These are phyloP conservation scores for Gaeumannomyces sp. DNA, from an alignment of 2,329 filamentous ascomycete genomes.

Conservation along the genomic window DNA sequence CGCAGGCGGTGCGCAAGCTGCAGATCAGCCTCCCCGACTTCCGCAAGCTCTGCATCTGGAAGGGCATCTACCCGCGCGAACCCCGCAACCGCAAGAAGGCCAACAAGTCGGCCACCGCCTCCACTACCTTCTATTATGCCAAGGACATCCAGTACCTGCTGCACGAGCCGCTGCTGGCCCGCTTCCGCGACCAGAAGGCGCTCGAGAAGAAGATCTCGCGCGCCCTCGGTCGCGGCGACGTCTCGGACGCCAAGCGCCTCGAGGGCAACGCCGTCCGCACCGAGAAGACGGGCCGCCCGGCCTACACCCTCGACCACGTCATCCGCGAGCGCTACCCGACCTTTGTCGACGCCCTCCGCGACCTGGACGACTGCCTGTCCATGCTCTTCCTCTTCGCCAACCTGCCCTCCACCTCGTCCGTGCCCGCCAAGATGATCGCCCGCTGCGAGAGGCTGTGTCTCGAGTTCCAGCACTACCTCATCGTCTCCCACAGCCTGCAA, in stretches of 20 bases:
- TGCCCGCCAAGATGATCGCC: conserved; percentile 92
- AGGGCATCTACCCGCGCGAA: conserved; percentile 97
- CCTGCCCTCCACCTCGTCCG: conserved; percentile 80
- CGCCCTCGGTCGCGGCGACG: conserved; percentile 86
- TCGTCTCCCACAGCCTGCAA: conserved; percentile 80
- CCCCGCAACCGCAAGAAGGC: conserved; percentile 96
- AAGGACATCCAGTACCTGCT: conserved; percentile 98
- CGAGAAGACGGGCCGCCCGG: conserved; percentile 84
- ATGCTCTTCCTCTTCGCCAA: conserved; percentile 98
- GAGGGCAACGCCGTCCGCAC: conserved; percentile 81
- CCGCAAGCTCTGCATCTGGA: conserved; percentile 97
- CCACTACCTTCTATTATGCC: conserved; percentile 85
- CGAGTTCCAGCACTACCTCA: conserved; percentile 98
- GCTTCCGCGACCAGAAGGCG: conserved; percentile 95
- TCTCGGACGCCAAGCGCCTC: conserved; percentile 77
- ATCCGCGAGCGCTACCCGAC: conserved; percentile 98
- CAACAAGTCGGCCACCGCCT: conserved; percentile 80
- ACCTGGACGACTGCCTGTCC: conserved; percentile 92
- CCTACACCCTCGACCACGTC: conserved; percentile 90
- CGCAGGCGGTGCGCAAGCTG: conserved; percentile 93
- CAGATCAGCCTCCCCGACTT: conserved; percentile 97
- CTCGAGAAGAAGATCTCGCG: conserved; percentile 96
- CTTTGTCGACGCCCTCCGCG: conserved; percentile 87
- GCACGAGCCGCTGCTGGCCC: conserved; percentile 87
- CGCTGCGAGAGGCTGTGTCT: conserved; percentile 88